Conservation (phyloP, 371 early-diverging fungal genomes). For the Haplosporangium sp. region DNA sequence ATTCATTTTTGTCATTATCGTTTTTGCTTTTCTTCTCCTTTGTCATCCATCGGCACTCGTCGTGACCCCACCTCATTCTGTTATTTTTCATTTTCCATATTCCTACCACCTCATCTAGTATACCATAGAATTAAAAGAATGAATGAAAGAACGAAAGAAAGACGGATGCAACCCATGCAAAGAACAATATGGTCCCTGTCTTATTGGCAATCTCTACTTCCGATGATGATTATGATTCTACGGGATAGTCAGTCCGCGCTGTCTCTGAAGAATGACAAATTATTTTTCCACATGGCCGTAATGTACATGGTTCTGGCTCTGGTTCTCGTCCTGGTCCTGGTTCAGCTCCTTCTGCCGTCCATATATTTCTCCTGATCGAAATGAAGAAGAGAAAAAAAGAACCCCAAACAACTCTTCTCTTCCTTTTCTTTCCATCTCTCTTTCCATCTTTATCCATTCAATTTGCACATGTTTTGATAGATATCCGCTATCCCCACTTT, state of each 20-base stretch:
- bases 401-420: background rate
- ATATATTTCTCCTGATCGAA: too few species aligned
- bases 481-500: too few species aligned
- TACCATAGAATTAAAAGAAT: constrained; percentile 2
- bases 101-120: background rate
- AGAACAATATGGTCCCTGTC: background rate
- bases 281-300: constrained; percentile 5
- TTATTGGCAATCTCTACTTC: too few species aligned
- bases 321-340: too few species aligned
- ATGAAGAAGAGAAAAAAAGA: background rate
- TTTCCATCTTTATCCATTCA: background rate
- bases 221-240: background rate
- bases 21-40: too few species aligned
- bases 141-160: background rate
- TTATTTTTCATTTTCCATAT: background rate
- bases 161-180: background rate
- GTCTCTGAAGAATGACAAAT: constrained; percentile 11
- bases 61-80: background rate
- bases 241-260: background rate
- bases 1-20: too few species aligned
- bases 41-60: constrained; percentile 1
- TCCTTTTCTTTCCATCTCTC: background rate
- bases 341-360: too few species aligned
- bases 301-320: too few species aligned
- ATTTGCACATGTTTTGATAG: background rate